phyloP scores from a whole-genome alignment of 352 stramenopile species.

The Globisporangium nodosum region DNA sequence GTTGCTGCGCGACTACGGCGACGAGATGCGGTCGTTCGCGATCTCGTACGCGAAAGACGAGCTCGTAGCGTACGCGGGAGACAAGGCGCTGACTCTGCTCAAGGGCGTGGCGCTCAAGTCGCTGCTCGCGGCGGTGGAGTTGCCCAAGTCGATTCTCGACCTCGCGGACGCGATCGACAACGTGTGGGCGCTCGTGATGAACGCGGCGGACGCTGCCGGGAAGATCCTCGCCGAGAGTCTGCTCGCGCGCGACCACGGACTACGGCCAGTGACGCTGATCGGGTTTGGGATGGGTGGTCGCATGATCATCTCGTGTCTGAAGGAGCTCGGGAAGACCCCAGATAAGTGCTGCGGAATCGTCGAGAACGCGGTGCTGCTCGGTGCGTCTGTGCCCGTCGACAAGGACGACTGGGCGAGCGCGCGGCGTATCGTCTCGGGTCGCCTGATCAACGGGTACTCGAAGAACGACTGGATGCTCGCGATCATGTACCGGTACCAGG shows the following conservation, averaged over 20 bases:
- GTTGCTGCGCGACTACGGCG: constrained; percentile 63
- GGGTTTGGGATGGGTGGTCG: constrained; percentile 87
- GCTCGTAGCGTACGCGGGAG: constrained; percentile 51
- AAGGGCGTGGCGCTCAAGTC: constrained; percentile 69
- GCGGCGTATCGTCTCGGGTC: constrained; percentile 66
- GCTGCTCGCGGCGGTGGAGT: constrained; percentile 65
- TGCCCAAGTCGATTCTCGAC: constrained; percentile 65
- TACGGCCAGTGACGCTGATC: constrained; percentile 86
- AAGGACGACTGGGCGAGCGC: constrained; percentile 65
- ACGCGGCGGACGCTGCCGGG: constrained; percentile 57
- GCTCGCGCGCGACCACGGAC: constrained; percentile 54
- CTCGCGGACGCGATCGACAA: constrained; percentile 80
- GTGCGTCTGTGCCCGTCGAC: constrained; percentile 61
- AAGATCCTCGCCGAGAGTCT: constrained; percentile 67
- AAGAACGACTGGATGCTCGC: constrained; percentile 89
- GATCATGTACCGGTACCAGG: constrained; percentile 88
- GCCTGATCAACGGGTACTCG: constrained; percentile 89
- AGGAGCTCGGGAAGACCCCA: constrained; percentile 64
- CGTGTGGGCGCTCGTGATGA: constrained; percentile 79
- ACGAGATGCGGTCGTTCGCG: constrained; percentile 80
- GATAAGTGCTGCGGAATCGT: constrained; percentile 73
- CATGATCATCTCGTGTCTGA: constrained; percentile 88
- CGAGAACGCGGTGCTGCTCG: constrained; percentile 85
- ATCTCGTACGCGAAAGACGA: constrained; percentile 33
- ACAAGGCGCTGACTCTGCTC: constrained; percentile 45